phyloP scores from a whole-genome alignment of 2,329 filamentous ascomycete genomes.

The Claviceps sp. region DNA sequence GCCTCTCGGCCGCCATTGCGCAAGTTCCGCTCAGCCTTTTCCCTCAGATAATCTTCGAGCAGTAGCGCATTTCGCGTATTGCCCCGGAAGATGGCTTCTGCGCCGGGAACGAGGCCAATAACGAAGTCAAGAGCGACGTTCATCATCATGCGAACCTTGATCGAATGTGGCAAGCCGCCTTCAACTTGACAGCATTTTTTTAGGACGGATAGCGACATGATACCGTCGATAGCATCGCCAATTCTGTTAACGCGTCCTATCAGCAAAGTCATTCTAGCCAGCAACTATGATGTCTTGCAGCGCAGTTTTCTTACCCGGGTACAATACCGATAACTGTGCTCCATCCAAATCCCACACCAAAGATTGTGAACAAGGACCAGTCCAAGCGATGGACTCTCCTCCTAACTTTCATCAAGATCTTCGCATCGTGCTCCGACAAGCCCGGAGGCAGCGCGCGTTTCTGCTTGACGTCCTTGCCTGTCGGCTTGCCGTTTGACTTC shows the following conservation, averaged over 20 bases:
- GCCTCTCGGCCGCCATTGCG: conserved; percentile 29
- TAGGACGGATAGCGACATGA: conserved; percentile 65
- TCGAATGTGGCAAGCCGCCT: conserved; percentile 51
- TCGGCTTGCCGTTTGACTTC: conserved; percentile 48
- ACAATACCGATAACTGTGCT: conserved; percentile 72
- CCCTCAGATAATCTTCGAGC: conserved; percentile 53
- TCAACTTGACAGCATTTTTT: conserved; percentile 60
- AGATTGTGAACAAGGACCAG: conserved; percentile 67
- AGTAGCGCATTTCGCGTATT: conserved; percentile 66
- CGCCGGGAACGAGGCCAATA: conserved; percentile 58
- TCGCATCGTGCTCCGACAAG: conserved; percentile 68
- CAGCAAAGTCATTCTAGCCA: background rate
- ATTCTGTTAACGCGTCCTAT: conserved; percentile 31
- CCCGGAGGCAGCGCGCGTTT: conserved; percentile 76
- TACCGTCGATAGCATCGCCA: conserved; percentile 61
- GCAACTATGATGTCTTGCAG: background rate
- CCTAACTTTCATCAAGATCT: conserved; percentile 76
- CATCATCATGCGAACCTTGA: conserved; percentile 61
- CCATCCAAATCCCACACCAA: conserved; percentile 81
- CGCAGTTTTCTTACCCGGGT: conserved; percentile 51
- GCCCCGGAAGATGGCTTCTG: conserved; percentile 58
- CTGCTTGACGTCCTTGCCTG: conserved; percentile 64
- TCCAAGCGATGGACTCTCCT: conserved; percentile 76
- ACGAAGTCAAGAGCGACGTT: conserved; percentile 66
- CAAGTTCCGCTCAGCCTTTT: conserved; percentile 49